These are phyloP conservation scores for Termitomyces sp. DNA, from an alignment of 1,284 basidiomycete genomes.

Conservation along the genomic window DNA sequence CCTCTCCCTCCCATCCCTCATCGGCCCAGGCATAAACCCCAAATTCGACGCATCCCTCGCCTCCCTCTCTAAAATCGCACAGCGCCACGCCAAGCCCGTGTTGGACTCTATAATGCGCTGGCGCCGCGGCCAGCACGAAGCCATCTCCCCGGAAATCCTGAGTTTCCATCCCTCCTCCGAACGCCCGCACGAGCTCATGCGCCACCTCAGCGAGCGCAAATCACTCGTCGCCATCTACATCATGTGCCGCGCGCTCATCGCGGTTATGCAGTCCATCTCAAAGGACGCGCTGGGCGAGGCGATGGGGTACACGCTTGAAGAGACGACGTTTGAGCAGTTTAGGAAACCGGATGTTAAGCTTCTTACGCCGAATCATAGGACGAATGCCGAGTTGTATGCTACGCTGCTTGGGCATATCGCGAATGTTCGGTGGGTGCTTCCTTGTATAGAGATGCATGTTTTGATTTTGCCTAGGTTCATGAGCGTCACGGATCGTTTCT, in stretches of 20 bases:
- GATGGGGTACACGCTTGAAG: slow-evolving; percentile 75
- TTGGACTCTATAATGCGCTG: slow-evolving; percentile 86
- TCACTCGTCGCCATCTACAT: slow-evolving; percentile 81
- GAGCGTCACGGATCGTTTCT: slow-evolving; percentile 83
- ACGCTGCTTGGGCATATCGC: slow-evolving; percentile 81
- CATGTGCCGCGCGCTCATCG: slow-evolving; percentile 81
- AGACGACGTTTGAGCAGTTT: slow-evolving; percentile 84
- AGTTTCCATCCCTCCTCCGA: slow-evolving; percentile 46
- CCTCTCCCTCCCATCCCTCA: slow-evolving; percentile 49
- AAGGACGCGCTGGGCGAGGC: slow-evolving; percentile 75
- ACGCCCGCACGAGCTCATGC: slow-evolving; percentile 50
- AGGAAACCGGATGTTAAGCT: slow-evolving; percentile 68
- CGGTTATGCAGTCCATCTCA: slow-evolving; percentile 66
- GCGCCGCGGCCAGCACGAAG: slow-evolving; percentile 74
- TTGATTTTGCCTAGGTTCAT: slow-evolving; percentile 54
- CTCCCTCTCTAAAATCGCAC: slow-evolving; percentile 83
- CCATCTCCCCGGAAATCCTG: slow-evolving; percentile 51
- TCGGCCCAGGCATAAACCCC: slow-evolving; percentile 69
- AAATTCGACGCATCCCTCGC: slow-evolving; percentile 78
- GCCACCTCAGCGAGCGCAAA: slow-evolving; percentile 70
- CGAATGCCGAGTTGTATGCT: slow-evolving; percentile 78
- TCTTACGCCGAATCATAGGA: slow-evolving; percentile 64
- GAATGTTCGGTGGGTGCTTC: slow-evolving; percentile 55
- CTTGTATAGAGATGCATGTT: neutral
- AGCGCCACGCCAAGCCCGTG: slow-evolving; percentile 80